Evolutionary conservation across 2,329 filamentous ascomycete genomes (phyloP).

Genomic region (Tolypocladium tundrense): DNA sequence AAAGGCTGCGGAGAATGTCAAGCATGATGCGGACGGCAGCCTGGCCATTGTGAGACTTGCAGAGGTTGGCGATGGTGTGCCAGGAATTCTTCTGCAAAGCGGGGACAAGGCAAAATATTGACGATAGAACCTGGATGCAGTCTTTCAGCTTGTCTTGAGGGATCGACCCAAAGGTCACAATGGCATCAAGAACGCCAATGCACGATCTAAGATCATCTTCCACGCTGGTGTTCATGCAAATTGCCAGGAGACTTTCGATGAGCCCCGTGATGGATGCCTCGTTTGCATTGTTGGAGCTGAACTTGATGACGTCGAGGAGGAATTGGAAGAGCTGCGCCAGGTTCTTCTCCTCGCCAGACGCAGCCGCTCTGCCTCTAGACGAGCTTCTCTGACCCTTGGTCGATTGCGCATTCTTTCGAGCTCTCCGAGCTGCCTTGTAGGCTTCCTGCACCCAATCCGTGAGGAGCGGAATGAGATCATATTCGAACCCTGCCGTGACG

Average conservation of each 20-base stretch:
- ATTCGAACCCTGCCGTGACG: slow-evolving; percentile 55
- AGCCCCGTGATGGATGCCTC: slow-evolving; percentile 51
- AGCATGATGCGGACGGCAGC: slow-evolving; percentile 56
- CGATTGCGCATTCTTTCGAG: slow-evolving; percentile 35
- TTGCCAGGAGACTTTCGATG: slow-evolving; percentile 51
- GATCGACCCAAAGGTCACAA: slow-evolving; percentile 63
- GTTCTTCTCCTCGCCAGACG: slow-evolving; percentile 47
- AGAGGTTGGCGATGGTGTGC: slow-evolving; percentile 60
- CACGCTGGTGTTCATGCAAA: slow-evolving; percentile 58
- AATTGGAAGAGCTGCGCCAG: slow-evolving; percentile 55
- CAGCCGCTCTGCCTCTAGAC: slow-evolving; percentile 24
- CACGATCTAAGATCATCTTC: slow-evolving; percentile 56
- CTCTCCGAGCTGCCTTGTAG: slow-evolving; percentile 42
- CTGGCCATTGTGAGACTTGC: slow-evolving; percentile 64
- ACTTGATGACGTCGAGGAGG: slow-evolving; percentile 61
- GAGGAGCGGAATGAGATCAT: slow-evolving; percentile 53
- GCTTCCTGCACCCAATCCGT: slow-evolving; percentile 48
- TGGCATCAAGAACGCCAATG: slow-evolving; percentile 57
- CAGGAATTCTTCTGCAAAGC: slow-evolving; percentile 54
- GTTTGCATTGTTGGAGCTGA: slow-evolving; percentile 59
- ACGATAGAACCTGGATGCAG: slow-evolving; percentile 61
- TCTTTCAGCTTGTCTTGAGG: slow-evolving; percentile 51
- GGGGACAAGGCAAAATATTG: slow-evolving; percentile 57
- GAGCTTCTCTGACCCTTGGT: slow-evolving; percentile 24
- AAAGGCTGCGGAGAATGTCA: slow-evolving; percentile 45